Percentiles rank a stretch among this genome's conserved stretches.
Conservation (phyloP, 768 basidiomycete genomes). For the Tricholoma bakamatsutake region DNA sequence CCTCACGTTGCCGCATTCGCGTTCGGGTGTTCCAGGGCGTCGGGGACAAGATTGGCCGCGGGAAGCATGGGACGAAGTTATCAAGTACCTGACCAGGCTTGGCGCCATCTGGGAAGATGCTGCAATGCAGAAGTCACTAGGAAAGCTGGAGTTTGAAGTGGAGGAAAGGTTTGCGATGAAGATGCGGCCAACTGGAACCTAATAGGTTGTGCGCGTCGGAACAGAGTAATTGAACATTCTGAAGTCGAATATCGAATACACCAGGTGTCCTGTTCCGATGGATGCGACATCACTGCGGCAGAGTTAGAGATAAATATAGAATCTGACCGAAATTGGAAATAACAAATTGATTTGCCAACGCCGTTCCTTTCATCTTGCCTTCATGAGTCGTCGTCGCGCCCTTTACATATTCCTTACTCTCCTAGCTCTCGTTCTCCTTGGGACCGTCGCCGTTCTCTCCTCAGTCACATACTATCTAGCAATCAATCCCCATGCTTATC, state of each 20-base stretch:
- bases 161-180: slow-evolving; percentile 39
- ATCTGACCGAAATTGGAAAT: not conserved
- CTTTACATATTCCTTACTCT: slow-evolving; percentile 39
- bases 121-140: slow-evolving; percentile 45
- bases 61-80: slow-evolving; percentile 56
- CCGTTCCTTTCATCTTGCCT: slow-evolving; percentile 9
- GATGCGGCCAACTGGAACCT: slow-evolving; percentile 33
- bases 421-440: slow-evolving; percentile 74
- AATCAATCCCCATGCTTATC: slow-evolving; percentile 72
- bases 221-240: not conserved
- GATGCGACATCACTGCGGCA: no score
- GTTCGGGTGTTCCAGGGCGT: slow-evolving; percentile 31
- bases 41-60: slow-evolving; percentile 73
- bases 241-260: no score
- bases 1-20: slow-evolving; percentile 39
- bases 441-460: slow-evolving; percentile 87
- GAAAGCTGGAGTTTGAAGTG: slow-evolving; percentile 43
- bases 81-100: slow-evolving; percentile 40
- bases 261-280: no score
- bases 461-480: slow-evolving; percentile 87
- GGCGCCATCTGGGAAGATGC: slow-evolving; percentile 49
- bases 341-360: not conserved
- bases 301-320: no score
- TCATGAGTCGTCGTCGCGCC: slow-evolving; percentile 42
- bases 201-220: no score